Conservation (phyloP, 2,329 filamentous ascomycete genomes). For the Paramyrothecium roridum region DNA sequence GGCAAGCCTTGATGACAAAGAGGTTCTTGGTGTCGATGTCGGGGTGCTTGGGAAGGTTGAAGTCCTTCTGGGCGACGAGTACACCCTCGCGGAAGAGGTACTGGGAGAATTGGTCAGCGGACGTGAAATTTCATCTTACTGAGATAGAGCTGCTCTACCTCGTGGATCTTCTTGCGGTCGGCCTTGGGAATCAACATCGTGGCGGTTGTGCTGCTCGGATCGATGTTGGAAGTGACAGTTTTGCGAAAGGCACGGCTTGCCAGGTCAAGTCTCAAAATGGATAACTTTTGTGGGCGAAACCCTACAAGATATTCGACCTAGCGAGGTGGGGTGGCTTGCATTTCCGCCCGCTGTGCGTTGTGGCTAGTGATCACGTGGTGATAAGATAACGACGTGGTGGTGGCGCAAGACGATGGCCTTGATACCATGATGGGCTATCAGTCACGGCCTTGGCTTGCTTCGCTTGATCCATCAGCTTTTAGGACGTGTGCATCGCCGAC, state of each 20-base stretch:
- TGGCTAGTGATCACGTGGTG: neutral
- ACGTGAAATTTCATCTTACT: slow-evolving; percentile 11
- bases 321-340: slow-evolving; percentile 27
- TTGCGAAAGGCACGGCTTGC: slow-evolving; percentile 25
- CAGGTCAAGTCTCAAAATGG: slow-evolving; percentile 35
- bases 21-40: slow-evolving; percentile 99
- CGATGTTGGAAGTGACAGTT: slow-evolving; percentile 49
- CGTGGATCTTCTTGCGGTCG: slow-evolving; percentile 99
- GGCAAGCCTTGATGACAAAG: slow-evolving; percentile 97
- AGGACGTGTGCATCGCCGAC: neutral
- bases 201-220: slow-evolving; percentile 45
- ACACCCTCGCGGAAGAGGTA: slow-evolving; percentile 95
- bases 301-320: slow-evolving; percentile 33
- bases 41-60: slow-evolving; percentile 94
- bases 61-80: slow-evolving; percentile 99
- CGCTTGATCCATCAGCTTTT: neutral
- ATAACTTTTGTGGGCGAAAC: slow-evolving; percentile 45
- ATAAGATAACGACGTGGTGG: neutral
- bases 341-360: neutral
- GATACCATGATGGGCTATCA: too few species aligned
- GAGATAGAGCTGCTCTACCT: slow-evolving; percentile 38
- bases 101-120: slow-evolving; percentile 36
- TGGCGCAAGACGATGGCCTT: neutral
- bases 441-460: neutral
- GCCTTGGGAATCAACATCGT: slow-evolving; percentile 99